Conservation (phyloP, 1,284 basidiomycete genomes). For the Coniferiporia weirii region DNA sequence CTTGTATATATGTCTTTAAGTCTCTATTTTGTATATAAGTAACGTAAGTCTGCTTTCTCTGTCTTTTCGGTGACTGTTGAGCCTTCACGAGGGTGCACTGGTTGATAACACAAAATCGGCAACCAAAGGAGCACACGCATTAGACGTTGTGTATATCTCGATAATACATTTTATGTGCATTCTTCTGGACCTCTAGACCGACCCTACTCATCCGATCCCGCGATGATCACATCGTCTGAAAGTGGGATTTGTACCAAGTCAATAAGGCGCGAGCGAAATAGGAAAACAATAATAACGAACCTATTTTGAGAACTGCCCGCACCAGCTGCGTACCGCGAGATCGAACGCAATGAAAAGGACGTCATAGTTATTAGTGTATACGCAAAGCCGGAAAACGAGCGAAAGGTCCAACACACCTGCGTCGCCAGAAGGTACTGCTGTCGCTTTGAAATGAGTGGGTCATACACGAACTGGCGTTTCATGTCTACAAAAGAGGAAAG, state of each 20-base stretch:
- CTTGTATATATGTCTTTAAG: neutral
- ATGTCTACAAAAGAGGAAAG: constrained; percentile 60
- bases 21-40: neutral
- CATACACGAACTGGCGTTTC: constrained; percentile 96
- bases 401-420: constrained; percentile 53
- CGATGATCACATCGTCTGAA: constrained; percentile 60
- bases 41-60: neutral
- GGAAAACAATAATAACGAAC: constrained; percentile 28
- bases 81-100: too few relatives aligned
- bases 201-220: constrained; percentile 55
- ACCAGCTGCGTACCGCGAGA: constrained; percentile 42
- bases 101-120: too few relatives aligned
- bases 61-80: too few relatives aligned
- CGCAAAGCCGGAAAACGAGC: constrained; percentile 20
- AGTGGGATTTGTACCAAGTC: constrained; percentile 13
- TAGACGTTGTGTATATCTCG: neutral
- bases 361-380: neutral
- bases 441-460: constrained; percentile 94
- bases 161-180: constrained; percentile 8
- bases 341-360: constrained; percentile 6
- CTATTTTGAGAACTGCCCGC: constrained; percentile 70
- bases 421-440: constrained; percentile 98
- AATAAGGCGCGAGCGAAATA: neutral
- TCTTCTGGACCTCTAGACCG: constrained; percentile 23
- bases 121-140: neutral